Conservation (phyloP, 768 basidiomycete species). For the Daedaleopsis sinensis region DNA sequence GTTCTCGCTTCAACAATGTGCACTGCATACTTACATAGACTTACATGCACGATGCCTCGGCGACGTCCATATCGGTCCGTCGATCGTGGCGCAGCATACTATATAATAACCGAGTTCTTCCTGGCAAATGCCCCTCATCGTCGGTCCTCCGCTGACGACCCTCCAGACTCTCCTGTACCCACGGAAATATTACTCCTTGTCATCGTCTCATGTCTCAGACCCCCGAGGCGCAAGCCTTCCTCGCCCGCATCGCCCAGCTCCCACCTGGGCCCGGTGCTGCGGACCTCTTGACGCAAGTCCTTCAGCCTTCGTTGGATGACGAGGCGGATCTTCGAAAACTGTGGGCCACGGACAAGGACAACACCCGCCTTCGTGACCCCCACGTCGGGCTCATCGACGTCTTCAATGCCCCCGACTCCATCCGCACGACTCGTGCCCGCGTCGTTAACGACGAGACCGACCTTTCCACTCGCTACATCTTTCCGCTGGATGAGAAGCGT, state of each 20-base stretch:
- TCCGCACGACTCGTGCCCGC: conserved; percentile 54
- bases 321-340: conserved; percentile 57
- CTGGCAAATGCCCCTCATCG: background rate
- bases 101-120: no score
- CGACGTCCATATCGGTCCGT: no score
- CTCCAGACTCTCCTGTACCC: background rate
- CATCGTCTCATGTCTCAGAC: conserved; percentile 32
- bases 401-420: conserved; percentile 50
- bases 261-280: conserved; percentile 25
- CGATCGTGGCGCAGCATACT: no score
- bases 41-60: no score
- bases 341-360: conserved; percentile 55
- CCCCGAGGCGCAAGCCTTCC: conserved; percentile 31
- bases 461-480: conserved; percentile 50
- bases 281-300: conserved; percentile 37
- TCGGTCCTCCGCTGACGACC: background rate
- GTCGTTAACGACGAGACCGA: conserved; percentile 48
- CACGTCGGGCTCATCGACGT: conserved; percentile 63
- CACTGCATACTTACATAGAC: no score
- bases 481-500: conserved; percentile 48
- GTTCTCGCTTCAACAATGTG: no score
- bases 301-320: conserved; percentile 59
- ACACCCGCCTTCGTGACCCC: conserved; percentile 47
- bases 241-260: conserved; percentile 27
- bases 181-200: background rate